Percentiles rank a stretch among this genome's conserved stretches.
These are phyloP conservation scores for Annulohypoxylon stygium DNA, from an alignment of 495 filamentous ascomycete genomes.

Conservation along the genomic window DNA sequence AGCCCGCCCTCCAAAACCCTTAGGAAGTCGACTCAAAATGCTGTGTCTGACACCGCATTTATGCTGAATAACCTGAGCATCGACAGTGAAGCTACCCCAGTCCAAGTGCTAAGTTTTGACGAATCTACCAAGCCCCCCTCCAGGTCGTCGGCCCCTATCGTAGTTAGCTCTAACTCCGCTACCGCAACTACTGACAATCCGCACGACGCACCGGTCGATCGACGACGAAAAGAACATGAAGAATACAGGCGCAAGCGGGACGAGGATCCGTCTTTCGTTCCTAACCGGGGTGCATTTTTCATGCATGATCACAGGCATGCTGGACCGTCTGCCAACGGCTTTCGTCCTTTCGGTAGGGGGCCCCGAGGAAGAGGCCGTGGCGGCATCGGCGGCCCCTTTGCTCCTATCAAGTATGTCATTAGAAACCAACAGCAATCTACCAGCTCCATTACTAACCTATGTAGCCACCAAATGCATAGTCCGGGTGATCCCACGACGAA, in stretches of 20 bases:
- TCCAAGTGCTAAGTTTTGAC: slow-evolving; percentile 75
- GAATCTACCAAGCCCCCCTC: slow-evolving; percentile 58
- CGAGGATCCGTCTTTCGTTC: slow-evolving; percentile 93
- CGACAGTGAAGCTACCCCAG: slow-evolving; percentile 66
- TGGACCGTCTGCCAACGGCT: slow-evolving; percentile 79
- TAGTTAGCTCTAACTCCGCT: slow-evolving; percentile 60
- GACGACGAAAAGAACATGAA: slow-evolving; percentile 86
- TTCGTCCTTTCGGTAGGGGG: slow-evolving; percentile 75
- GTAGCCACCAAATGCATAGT: slow-evolving; percentile 60
- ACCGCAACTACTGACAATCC: slow-evolving; percentile 50
- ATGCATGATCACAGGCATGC: slow-evolving; percentile 92
- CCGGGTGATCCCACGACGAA: slow-evolving; percentile 70
- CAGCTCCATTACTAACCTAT: slow-evolving; percentile 47
- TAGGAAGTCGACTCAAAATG: slow-evolving; percentile 55
- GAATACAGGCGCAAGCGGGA: slow-evolving; percentile 89
- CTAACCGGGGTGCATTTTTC: slow-evolving; percentile 95
- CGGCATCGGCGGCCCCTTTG: slow-evolving; percentile 65
- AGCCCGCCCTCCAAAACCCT: slow-evolving; percentile 53
- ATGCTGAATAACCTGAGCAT: slow-evolving; percentile 89
- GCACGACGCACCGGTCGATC: slow-evolving; percentile 70
- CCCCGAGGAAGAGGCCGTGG: slow-evolving; percentile 66
- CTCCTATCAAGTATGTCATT: slow-evolving; percentile 68
- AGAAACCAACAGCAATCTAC: slow-evolving; percentile 23
- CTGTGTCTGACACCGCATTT: slow-evolving; percentile 78
- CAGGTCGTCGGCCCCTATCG: slow-evolving; percentile 58